phyloP scores from a whole-genome alignment of 2,329 filamentous ascomycete species.

The Phialophora verrucosa region DNA sequence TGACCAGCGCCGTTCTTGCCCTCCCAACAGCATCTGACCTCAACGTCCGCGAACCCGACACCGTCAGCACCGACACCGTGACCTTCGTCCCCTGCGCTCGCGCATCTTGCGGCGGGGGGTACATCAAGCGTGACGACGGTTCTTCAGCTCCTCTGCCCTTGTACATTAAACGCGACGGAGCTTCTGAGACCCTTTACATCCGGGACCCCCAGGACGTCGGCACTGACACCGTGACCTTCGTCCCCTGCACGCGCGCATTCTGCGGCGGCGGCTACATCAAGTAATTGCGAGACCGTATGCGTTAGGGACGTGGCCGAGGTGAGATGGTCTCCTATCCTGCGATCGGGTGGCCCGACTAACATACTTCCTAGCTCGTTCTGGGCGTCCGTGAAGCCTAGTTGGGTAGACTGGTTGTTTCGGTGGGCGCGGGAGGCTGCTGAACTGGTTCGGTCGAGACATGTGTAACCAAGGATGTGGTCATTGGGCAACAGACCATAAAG shows the following conservation, averaged over 20 bases:
- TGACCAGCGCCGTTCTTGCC: not conserved
- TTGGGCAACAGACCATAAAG: not conserved
- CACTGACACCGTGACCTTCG: not conserved
- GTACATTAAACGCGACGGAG: not conserved
- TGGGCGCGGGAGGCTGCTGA: not conserved
- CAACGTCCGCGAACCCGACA: not conserved
- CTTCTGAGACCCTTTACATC: not conserved
- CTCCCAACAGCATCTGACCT: not conserved
- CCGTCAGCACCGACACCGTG: not conserved
- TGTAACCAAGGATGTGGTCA: not conserved
- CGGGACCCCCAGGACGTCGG: not conserved
- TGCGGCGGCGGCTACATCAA: not conserved
- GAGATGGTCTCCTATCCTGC: not conserved
- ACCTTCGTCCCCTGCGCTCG: not conserved
- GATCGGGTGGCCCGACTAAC: not conserved
- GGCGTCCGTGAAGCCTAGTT: not conserved
- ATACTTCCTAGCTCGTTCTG: not conserved
- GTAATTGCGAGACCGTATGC: not conserved
- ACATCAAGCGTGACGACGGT: not conserved
- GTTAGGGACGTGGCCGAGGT: not conserved
- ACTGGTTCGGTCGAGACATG: not conserved
- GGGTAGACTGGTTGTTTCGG: not conserved
- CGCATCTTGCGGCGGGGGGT: not conserved
- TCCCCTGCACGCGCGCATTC: not conserved
- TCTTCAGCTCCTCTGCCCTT: not conserved